Percentiles rank a stretch among this genome's conserved stretches.
Conservation (phyloP, 1,139 yeast genomes). For the Dujonia santamariae region DNA sequence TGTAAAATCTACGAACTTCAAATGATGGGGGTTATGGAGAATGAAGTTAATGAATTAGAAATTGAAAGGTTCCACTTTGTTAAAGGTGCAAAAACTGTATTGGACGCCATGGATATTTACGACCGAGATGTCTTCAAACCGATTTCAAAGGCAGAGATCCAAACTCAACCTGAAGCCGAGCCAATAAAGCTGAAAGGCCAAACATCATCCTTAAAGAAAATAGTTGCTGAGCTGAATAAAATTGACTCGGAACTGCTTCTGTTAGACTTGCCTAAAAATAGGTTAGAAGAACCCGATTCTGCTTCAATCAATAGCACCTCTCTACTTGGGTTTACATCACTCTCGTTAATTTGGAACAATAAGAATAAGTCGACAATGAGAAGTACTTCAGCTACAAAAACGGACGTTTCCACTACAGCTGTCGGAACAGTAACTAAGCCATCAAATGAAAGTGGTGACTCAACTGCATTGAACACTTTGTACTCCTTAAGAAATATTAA, state of each 20-base stretch:
- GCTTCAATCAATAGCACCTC: too few relatives aligned
- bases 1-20: slow-evolving; percentile 93
- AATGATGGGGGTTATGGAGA: slow-evolving; percentile 98
- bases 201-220: too few relatives aligned
- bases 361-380: slow-evolving; percentile 2
- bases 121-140: slow-evolving; percentile 54
- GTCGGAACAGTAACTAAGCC: slow-evolving; percentile 37
- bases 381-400: slow-evolving; percentile 13
- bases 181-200: too few relatives aligned
- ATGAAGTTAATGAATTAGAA: slow-evolving; percentile 66
- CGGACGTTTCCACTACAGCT: slow-evolving; percentile 28
- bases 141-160: slow-evolving; percentile 8
- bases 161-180: not conserved
- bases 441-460: slow-evolving; percentile 16
- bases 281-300: too few relatives aligned
- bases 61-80: slow-evolving; percentile 49
- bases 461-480: slow-evolving; percentile 38
- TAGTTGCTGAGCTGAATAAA: not conserved
- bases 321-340: slow-evolving; percentile 6
- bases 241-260: not conserved
- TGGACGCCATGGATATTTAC: slow-evolving; percentile 56
- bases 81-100: slow-evolving; percentile 29
- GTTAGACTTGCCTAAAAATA: too few relatives aligned
- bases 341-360: slow-evolving; percentile 7
- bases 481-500: slow-evolving; percentile 35